A percentile compares a stretch with the other conserved stretches of the same genome.
Conservation (phyloP, 2,329 filamentous ascomycete species). For the Penicillium sp. region DNA sequence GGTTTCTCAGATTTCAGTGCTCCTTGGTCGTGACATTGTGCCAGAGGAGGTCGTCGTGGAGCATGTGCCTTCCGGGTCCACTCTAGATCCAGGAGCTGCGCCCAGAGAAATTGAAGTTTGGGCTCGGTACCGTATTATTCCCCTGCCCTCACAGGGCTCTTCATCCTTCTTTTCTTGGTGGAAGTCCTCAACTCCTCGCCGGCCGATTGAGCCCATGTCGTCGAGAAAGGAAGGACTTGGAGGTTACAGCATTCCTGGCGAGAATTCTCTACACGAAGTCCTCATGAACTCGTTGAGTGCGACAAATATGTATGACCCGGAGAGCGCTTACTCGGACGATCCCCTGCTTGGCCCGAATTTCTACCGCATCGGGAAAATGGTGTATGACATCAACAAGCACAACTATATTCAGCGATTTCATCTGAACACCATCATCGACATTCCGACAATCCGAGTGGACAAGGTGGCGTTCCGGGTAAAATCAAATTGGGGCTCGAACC, state of each 20-base stretch:
- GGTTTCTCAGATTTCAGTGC: slow-evolving; percentile 43
- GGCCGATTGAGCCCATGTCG: not conserved
- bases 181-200: not conserved
- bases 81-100: slow-evolving; percentile 59
- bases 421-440: slow-evolving; percentile 40
- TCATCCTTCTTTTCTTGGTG: not conserved
- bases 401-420: slow-evolving; percentile 41
- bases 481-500: slow-evolving; percentile 45
- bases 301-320: slow-evolving; percentile 31
- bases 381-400: slow-evolving; percentile 37
- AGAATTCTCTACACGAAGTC: slow-evolving; percentile 28
- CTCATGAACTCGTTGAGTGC: slow-evolving; percentile 33
- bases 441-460: slow-evolving; percentile 35
- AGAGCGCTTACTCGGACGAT: slow-evolving; percentile 37
- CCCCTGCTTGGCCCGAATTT: slow-evolving; percentile 35
- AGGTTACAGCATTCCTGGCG: slow-evolving; percentile 8
- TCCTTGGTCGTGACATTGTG: slow-evolving; percentile 51
- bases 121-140: slow-evolving; percentile 44
- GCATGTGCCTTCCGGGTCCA: slow-evolving; percentile 64
- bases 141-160: not conserved
- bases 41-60: slow-evolving; percentile 71
- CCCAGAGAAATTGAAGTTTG: slow-evolving; percentile 71
- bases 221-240: slow-evolving; percentile 14
- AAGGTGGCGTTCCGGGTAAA: slow-evolving; percentile 44
- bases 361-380: slow-evolving; percentile 42